These are phyloP conservation scores for Coffea eugenioides DNA, from an alignment of 257 asterid genomes.

Conservation along the genomic window DNA sequence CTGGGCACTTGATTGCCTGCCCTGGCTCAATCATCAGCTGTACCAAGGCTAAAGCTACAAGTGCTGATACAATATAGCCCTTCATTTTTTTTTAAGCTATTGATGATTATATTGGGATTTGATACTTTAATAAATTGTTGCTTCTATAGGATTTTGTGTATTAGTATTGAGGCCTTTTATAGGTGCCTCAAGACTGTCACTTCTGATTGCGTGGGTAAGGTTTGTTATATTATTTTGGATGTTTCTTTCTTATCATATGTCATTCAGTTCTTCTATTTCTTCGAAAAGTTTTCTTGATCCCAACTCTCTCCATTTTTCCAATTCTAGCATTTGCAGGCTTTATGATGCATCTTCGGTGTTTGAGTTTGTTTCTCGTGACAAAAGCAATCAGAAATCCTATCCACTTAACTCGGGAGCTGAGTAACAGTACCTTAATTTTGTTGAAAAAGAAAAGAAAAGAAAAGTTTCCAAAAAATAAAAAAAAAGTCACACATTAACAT, in stretches of 20 bases:
- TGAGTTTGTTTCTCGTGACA: not conserved
- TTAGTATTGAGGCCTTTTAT: not conserved
- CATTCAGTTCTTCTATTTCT: not conserved
- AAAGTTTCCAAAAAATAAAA: too few relatives aligned
- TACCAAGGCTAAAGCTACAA: slow-evolving; percentile 26
- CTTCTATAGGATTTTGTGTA: not conserved
- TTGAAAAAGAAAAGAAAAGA: too few relatives aligned
- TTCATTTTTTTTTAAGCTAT: slow-evolving; percentile 21
- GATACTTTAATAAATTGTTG: not conserved
- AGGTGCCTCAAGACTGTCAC: not conserved
- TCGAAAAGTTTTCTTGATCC: not conserved
- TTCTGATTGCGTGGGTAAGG: not conserved
- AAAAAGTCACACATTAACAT: too few relatives aligned
- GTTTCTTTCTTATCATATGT: not conserved
- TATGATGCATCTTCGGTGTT: not conserved
- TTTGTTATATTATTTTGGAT: not conserved
- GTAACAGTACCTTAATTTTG: too few relatives aligned
- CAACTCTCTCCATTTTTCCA: not conserved
- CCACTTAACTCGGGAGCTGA: not conserved
- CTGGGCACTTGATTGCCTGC: slow-evolving; percentile 33
- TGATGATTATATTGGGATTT: not conserved
- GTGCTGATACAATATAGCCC: slow-evolving; percentile 14
- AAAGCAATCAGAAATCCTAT: not conserved
- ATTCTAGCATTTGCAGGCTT: not conserved
- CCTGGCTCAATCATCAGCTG: slow-evolving; percentile 19